Evolutionary conservation across 164 flowering plant genomes (phyloP), one percentile per base, ranked within the genome.

Genomic region (Cinnamomum micranthum): DNA sequence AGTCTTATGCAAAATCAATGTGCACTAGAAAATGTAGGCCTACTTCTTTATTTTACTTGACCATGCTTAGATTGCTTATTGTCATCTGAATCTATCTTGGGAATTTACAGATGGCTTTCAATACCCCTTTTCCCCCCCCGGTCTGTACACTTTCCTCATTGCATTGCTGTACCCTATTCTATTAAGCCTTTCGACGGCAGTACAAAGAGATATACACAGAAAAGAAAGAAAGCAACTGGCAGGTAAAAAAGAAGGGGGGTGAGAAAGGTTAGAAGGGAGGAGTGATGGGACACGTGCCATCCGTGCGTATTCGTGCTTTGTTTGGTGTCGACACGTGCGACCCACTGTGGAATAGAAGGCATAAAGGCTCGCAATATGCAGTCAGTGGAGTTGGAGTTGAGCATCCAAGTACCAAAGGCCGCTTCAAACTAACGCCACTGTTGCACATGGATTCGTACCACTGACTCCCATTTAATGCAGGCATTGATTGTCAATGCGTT

Each of bases 391-490:
- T 3, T 15, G 4, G 50, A 2, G 9, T 67, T 20, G 9, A 17
- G 23, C 15, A 7, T 10, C 41, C 22, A 19, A 11, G 31, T 15
- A 17, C 41, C 24, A 10, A 6, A 14, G 31, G 10, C 28, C 35
- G 20, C 35, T 28, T 17, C 47, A 5, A 28, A 28, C 70, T 41
- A 31, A 17, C 70, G 22, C 4, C 70, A 33, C 70, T 13, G 27
- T 33, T 15, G 11, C 70, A 33, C 41, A 19, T 28, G 7, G 12
- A 31, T 31, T 41, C 22, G 11, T 33, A 15, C 35, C 23, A 28
- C 70, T 67, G 70, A 31, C 70, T 33, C 20, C n/a, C 41, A 67
- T 33, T 28, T 67, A 67, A 67, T 67, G 50, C 70, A 28, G n/a
- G 15, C 70, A 28, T 28, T 17, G 50, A 28, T 67, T 33, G 28